Percentiles rank a stretch among this genome's conserved stretches.
These are phyloP conservation scores for Populus ilicifolia DNA, from an alignment of 345 rosid genomes.

Conservation along the genomic window DNA sequence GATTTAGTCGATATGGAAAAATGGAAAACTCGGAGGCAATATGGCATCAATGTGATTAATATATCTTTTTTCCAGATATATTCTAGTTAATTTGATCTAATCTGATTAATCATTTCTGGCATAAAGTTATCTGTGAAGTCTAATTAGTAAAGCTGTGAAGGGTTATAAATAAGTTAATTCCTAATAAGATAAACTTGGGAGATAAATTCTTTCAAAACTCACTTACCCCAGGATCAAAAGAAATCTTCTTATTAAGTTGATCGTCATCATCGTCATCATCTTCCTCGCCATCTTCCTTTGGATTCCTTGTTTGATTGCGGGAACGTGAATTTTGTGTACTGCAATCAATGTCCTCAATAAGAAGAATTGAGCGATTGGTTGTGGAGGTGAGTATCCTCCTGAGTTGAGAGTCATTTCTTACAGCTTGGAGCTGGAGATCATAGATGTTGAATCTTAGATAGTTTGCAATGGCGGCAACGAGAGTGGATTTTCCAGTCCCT, in stretches of 20 bases:
- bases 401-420: conserved; percentile 20
- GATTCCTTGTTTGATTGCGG: not conserved
- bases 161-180: not conserved
- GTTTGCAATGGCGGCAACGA: conserved; percentile 31
- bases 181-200: no score
- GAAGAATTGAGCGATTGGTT: conserved; percentile 28
- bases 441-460: conserved; percentile 23
- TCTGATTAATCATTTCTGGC: no score
- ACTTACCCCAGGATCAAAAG: conserved; percentile 28
- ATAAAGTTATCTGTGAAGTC: not conserved
- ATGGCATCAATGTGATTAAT: no score
- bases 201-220: not conserved
- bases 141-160: not conserved
- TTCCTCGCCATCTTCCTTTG: not conserved
- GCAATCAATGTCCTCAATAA: conserved; percentile 32
- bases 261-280: not conserved
- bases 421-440: conserved; percentile 29
- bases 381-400: conserved; percentile 26
- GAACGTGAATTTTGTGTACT: conserved; percentile 13
- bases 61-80: no score
- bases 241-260: conserved; percentile 1
- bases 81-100: no score
- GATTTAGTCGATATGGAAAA: not conserved
- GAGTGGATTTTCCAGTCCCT: conserved; percentile 28
- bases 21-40: no score